Evolutionary conservation across 768 basidiomycete species (phyloP).

Genomic region (Lactarius sp.): DNA sequence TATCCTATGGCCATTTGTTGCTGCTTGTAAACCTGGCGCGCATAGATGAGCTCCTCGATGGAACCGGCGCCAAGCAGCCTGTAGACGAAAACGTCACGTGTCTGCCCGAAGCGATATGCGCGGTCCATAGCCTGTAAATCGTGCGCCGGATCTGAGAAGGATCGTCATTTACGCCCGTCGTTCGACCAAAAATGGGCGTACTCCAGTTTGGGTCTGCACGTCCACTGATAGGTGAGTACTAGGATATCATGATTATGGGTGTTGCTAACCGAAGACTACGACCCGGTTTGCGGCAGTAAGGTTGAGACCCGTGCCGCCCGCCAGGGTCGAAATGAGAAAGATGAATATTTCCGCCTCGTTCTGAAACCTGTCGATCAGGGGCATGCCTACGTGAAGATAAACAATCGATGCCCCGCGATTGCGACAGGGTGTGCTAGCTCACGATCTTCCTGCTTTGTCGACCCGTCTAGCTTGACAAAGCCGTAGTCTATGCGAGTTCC

Average conservation of each 20-base stretch:
- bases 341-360: slow-evolving; percentile 65
- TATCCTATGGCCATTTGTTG: slow-evolving; percentile 93
- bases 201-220: slow-evolving; percentile 88
- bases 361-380: slow-evolving; percentile 81
- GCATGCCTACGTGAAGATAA: slow-evolving; percentile 55
- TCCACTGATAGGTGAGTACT: not conserved
- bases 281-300: slow-evolving; percentile 92
- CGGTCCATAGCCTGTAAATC: slow-evolving; percentile 91
- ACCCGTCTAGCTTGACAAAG: slow-evolving; percentile 79
- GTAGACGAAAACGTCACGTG: slow-evolving; percentile 78
- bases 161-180: not conserved
- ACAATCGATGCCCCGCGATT: not conserved
- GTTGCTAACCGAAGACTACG: slow-evolving; percentile 67
- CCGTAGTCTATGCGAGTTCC: slow-evolving; percentile 38
- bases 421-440: slow-evolving; percentile 29
- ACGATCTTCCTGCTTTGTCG: slow-evolving; percentile 62
- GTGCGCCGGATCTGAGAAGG: slow-evolving; percentile 78
- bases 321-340: slow-evolving; percentile 86
- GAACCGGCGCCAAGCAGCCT: slow-evolving; percentile 83
- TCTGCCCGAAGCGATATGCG: slow-evolving; percentile 84
- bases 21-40: slow-evolving; percentile 87
- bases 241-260: not conserved
- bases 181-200: slow-evolving; percentile 31
- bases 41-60: slow-evolving; percentile 83
- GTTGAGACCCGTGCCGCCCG: slow-evolving; percentile 89